A percentile compares a stretch with the other conserved stretches of the same genome.
Conservation (phyloP, 2,329 filamentous ascomycete species). For the Rhynchosporium graminicola region DNA sequence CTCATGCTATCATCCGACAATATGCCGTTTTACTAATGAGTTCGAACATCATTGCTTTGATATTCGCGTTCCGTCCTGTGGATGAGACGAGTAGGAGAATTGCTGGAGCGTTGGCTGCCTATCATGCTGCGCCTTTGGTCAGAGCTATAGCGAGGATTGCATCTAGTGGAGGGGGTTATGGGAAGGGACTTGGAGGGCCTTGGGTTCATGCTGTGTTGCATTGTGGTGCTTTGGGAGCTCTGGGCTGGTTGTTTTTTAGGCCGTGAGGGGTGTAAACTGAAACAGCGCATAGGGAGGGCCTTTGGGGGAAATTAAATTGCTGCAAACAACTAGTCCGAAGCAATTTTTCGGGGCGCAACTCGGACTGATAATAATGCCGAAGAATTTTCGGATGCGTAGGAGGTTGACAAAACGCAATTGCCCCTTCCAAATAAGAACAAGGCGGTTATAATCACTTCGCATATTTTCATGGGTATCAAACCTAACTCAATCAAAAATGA, state of each 20-base stretch:
- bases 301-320: no score
- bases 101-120: constrained; percentile 41
- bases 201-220: constrained; percentile 35
- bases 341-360: background rate
- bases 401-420: no score
- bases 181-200: constrained; percentile 31
- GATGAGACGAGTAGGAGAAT: constrained; percentile 39
- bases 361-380: no score
- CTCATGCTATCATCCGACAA: constrained; percentile 42
- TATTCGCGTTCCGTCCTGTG: constrained; percentile 37
- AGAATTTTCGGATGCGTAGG: no score
- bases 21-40: constrained; percentile 43
- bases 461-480: constrained; percentile 24
- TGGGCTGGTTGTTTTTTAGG: constrained; percentile 11
- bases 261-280: background rate
- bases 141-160: constrained; percentile 35
- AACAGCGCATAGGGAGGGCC: no score
- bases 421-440: no score
- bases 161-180: constrained; percentile 10
- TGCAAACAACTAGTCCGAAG: background rate
- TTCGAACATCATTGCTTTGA: constrained; percentile 41
- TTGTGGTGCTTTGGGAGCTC: constrained; percentile 17
- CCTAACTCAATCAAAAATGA: constrained; percentile 53
- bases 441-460: background rate
- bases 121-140: constrained; percentile 41